phyloP scores from a whole-genome alignment of 352 stramenopile species.

The Thalassiosira pacifica region DNA sequence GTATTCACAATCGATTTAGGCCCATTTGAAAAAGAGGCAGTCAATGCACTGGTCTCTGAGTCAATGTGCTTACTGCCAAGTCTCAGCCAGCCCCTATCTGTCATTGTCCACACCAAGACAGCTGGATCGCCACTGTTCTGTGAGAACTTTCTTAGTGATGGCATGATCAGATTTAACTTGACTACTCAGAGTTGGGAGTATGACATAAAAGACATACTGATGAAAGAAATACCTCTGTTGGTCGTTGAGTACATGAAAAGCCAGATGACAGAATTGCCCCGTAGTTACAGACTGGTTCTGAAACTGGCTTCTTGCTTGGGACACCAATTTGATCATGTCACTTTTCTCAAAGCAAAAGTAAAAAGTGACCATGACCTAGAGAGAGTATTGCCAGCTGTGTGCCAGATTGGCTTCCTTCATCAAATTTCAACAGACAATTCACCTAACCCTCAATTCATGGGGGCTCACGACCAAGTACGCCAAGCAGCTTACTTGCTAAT shows the following conservation, averaged over 20 bases:
- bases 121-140: background rate
- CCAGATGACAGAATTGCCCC: background rate
- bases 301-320: background rate
- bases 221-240: background rate
- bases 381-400: background rate
- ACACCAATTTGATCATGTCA: background rate
- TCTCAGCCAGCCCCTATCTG: background rate
- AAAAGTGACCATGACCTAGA: background rate
- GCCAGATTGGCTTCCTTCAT: background rate
- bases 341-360: background rate
- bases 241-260: background rate
- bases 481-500: background rate
- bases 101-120: background rate
- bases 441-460: background rate
- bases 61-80: background rate
- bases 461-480: background rate
- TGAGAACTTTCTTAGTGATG: background rate
- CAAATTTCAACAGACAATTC: background rate
- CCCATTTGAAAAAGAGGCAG: background rate
- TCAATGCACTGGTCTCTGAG: background rate
- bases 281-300: background rate
- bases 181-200: background rate
- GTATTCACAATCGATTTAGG: background rate
- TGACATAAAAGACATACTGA: background rate
- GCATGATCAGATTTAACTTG: background rate